Evolutionary conservation across 495 filamentous ascomycete species (phyloP), one percentile per base, ranked within the genome.

Genomic region (Penicillium canescens): DNA sequence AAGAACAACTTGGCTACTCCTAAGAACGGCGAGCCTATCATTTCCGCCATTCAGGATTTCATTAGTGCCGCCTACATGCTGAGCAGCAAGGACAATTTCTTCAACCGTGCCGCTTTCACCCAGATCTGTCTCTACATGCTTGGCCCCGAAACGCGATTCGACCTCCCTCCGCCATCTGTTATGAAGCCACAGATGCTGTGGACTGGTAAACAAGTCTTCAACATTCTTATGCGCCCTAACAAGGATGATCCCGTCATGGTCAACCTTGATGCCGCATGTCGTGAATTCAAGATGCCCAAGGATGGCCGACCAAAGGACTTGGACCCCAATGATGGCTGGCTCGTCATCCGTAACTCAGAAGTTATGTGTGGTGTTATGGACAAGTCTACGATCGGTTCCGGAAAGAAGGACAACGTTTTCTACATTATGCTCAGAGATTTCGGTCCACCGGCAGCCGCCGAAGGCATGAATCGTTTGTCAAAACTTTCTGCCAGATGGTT

Each of bases 281-380:
- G 88, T 75, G 83, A 92, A 44, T 98, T 76, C 82, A 86, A 75
- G 69, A 76, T 42, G 59, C 72, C 73, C 13, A 78, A 77, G 54
- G 70, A 74, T 72, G 60, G 69, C 69, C 43, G 72, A 68, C 50
- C 75, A 78, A 69, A 73, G 6, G 93, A 97, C 62, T 83, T 98
- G 72, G 85, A 89, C 59, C 78, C 80, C 4, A 88, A 96, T 57
- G 94, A 98, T 70, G 81, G 82, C 6, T 97, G 87, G 82, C 77
- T 98, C 23, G 89, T 96, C 13, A 86, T 98, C 58, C 88, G 94
- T 37, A 97, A 98, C 61, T 96, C 92, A 0, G 94, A 97, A 67
- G 85, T 98, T 54, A 97, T 98, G 91, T 97, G 94, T 63, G 94
- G 94, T 60, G 84, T 91, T 34, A 96, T 98, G 92, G 94, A 98